Evolutionary conservation across 2,329 filamentous ascomycete species (phyloP).

Genomic region (Periglandula ipomoeae): DNA sequence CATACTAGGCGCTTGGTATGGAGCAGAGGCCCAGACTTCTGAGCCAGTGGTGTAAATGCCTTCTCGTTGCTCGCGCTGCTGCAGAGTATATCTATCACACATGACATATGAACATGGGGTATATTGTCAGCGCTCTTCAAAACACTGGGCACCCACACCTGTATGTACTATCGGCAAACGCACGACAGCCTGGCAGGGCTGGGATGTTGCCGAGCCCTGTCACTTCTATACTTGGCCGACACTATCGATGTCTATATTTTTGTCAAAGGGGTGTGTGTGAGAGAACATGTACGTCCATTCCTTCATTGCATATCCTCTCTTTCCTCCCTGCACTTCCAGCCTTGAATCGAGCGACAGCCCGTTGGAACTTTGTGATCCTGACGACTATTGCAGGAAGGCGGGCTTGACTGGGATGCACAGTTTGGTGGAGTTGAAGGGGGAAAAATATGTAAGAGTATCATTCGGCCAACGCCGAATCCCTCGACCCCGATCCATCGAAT

Average conservation of each 20-base stretch:
- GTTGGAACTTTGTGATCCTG: too few species aligned
- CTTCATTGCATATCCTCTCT: too few species aligned
- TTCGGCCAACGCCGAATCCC: background rate
- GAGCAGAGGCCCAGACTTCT: background rate
- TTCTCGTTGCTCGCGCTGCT: too few species aligned
- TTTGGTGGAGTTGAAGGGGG: too few species aligned
- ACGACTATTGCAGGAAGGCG: too few species aligned
- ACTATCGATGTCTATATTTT: background rate
- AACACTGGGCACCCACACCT: background rate
- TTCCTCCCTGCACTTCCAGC: too few species aligned
- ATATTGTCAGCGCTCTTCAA: too few species aligned
- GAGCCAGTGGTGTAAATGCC: background rate
- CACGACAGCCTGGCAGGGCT: background rate
- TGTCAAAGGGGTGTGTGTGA: background rate
- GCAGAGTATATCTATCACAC: too few species aligned
- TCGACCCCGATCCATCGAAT: background rate
- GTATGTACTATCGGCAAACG: background rate
- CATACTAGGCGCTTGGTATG: background rate
- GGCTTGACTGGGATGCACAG: too few species aligned
- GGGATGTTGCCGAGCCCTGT: background rate
- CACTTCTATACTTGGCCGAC: background rate
- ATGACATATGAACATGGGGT: too few species aligned
- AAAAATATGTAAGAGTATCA: background rate
- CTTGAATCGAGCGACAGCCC: too few species aligned
- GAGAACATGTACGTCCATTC: too few species aligned